phyloP scores from a whole-genome alignment of 1,284 basidiomycete species.

The Microbotryum scabiosae region DNA sequence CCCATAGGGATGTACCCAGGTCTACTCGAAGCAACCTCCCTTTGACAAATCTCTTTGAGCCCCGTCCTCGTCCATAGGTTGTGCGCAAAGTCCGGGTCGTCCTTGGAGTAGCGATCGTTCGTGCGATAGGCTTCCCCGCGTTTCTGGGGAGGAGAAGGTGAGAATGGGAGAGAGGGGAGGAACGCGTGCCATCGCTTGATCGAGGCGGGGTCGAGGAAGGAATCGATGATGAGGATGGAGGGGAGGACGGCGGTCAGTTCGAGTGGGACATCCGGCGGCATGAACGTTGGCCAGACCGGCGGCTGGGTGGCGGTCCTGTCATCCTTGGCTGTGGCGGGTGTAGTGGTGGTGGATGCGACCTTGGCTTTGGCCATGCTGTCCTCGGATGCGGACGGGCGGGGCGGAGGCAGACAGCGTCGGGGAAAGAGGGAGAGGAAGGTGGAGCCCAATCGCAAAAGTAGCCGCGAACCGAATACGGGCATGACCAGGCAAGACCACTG shows the following conservation, averaged over 20 bases:
- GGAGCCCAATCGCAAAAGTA: too few relatives aligned
- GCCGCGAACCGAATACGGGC: too few relatives aligned
- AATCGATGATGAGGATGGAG: conserved; percentile 15
- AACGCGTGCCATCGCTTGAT: conserved; percentile 3
- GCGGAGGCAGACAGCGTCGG: too few relatives aligned
- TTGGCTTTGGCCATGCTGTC: too few relatives aligned
- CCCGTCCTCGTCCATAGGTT: conserved; percentile 42
- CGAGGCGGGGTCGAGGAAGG: conserved; percentile 1
- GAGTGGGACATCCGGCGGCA: neutral
- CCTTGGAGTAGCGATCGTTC: conserved; percentile 59
- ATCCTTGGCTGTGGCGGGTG: neutral
- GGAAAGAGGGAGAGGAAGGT: too few relatives aligned
- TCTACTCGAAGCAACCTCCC: neutral
- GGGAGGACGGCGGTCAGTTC: neutral
- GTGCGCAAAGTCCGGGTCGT: conserved; percentile 55
- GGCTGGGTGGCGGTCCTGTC: neutral
- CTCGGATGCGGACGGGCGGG: too few relatives aligned
- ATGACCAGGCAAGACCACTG: too few relatives aligned
- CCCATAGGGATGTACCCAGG: conserved; percentile 18
- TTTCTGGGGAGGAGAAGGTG: conserved; percentile 60
- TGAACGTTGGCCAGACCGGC: conserved; percentile 13
- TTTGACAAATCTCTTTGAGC: conserved; percentile 7
- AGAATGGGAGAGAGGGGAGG: neutral
- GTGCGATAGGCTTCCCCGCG: conserved; percentile 64
- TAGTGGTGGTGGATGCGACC: neutral